phyloP scores from a whole-genome alignment of 2,329 filamentous ascomycete species.

The Calonectria pseudoreteaudii region DNA sequence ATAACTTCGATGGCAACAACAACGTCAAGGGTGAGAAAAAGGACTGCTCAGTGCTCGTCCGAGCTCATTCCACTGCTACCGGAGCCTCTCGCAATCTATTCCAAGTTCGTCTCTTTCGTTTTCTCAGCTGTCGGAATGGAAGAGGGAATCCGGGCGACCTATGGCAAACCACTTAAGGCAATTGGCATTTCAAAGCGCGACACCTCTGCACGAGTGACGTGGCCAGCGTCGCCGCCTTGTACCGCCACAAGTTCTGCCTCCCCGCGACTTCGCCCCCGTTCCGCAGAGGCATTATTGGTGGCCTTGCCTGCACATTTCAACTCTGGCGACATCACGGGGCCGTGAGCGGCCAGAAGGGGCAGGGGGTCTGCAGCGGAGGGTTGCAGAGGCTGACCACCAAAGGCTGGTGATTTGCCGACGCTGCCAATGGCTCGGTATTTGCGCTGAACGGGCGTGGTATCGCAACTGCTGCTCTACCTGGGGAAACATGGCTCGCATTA shows the following conservation, averaged over 20 bases:
- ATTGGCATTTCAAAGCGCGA: background rate
- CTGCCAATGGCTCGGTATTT: background rate
- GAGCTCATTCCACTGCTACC: background rate
- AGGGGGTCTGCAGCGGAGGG: background rate
- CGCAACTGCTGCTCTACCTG: background rate
- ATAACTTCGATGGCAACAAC: background rate
- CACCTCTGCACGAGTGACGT: background rate
- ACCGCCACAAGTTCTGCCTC: background rate
- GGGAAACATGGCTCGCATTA: background rate
- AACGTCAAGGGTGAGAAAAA: background rate
- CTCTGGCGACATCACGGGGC: background rate
- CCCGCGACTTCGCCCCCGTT: background rate
- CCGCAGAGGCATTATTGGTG: background rate
- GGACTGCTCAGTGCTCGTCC: background rate
- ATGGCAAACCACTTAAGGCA: background rate
- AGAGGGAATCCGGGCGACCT: background rate
- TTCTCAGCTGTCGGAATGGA: background rate
- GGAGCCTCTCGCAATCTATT: too few relatives aligned
- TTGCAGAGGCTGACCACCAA: constrained; percentile 4
- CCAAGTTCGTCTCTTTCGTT: background rate
- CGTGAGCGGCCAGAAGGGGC: background rate
- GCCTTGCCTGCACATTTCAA: background rate
- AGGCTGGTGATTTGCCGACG: background rate
- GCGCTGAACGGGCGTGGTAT: background rate
- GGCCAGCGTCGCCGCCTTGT: background rate